A percentile compares a stretch with the other conserved stretches of the same genome.
Conservation (phyloP, 352 stramenopile genomes). For the Pythium biforme region DNA sequence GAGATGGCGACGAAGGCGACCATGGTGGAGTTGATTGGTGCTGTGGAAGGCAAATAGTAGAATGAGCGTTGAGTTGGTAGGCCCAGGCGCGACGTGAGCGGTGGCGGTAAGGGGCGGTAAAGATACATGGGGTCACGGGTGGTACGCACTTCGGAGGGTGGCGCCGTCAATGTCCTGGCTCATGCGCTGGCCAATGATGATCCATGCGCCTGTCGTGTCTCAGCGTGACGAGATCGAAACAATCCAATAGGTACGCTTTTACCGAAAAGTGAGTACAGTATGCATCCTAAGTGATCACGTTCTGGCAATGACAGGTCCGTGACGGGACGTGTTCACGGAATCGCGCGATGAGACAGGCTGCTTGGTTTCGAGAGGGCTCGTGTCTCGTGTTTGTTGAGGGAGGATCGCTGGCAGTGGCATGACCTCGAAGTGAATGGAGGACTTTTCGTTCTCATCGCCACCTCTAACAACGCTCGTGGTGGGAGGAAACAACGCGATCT, state of each 20-base stretch:
- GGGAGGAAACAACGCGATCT: too few relatives aligned
- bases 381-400: too few relatives aligned
- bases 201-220: background rate
- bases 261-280: background rate
- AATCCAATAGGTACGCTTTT: background rate
- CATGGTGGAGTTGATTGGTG: constrained; percentile 3
- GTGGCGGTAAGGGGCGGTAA: background rate
- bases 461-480: too few relatives aligned
- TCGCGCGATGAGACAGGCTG: background rate
- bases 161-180: too few relatives aligned
- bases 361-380: background rate
- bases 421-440: too few relatives aligned
- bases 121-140: background rate
- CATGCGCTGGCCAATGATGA: background rate
- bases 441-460: too few relatives aligned
- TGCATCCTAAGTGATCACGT: background rate
- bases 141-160: too few relatives aligned
- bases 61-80: background rate
- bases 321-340: background rate
- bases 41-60: background rate
- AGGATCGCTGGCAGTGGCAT: too few relatives aligned
- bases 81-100: background rate
- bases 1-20: constrained; percentile 14
- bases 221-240: background rate
- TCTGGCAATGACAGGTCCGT: background rate